Evolutionary conservation across 192 early-diverging fungal genomes (phyloP), one percentile per base, ranked within the genome.

Genomic region (Obelidium mucronatum): DNA sequence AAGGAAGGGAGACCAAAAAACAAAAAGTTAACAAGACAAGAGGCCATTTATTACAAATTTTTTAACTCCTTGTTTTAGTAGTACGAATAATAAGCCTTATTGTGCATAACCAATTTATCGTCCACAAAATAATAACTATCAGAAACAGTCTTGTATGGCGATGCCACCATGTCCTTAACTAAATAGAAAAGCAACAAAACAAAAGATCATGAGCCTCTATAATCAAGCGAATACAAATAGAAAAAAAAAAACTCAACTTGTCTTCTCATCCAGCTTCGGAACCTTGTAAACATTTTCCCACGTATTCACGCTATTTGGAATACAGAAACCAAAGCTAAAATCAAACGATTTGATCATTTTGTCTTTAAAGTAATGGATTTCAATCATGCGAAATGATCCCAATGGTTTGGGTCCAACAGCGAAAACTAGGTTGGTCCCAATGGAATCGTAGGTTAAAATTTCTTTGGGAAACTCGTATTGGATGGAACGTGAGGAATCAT

Each of bases 101-200:
- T 83, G 61, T 89, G 88, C 81, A 88, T 81, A 22, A 89, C 76
- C 17, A 89, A 72, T 56, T 74, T 75, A 36, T 83, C 83, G 68
- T 89, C 78, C 13, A 89, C 82, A 81, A 89, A 89, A 62, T 88
- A 89, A 62, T 87, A 89, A 44, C 83, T 87, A 66, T 89, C 88
- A 5, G 84, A 86, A 11, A 79, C 55, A 22, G 84, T 82, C 42
- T 78, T 42, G 28, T 72, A 70, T 1, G 84, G 84, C 13, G 35
- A 70, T 17, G 24, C 55, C 0, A 88, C 73, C 83, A 89, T 88
- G 40, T 89, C 80, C 42, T 79, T 73, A 17, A 78, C 85, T 87
- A 65, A 15, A 26, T 22, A 33, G 78, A 22, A 82, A 22, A 76
- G 33, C 13, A 81, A 28, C 17, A 17, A 28, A 30, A 67, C 13